Evolutionary conservation across 2,329 filamentous ascomycete species (phyloP), one percentile per base, ranked within the genome.

Genomic region (Botrytis porri): DNA sequence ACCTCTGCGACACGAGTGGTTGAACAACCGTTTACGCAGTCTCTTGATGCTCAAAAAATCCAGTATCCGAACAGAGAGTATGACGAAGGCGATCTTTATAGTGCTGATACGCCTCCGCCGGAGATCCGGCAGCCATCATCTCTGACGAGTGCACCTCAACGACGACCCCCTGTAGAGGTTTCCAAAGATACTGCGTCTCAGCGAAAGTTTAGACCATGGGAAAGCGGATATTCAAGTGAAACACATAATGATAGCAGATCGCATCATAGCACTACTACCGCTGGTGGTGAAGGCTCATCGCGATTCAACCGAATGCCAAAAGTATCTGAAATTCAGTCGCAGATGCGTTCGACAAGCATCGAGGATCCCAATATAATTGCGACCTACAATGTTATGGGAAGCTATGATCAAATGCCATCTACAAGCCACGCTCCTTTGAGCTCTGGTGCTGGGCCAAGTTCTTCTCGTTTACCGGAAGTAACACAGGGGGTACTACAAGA

Each of bases 181-280:
- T 25, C 9, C 45, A 8, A 10, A 48, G 45, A 2, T 25, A 3
- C 22, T 4, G 22, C 3, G 4, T 6, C 22, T 51, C 22, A 25
- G 48, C 48, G 48, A n/a, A n/a, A 25, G 25, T 4, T 3, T n/a
- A 51, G 25, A n/a, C 9, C 10, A 14, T 51, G 48, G 48, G 48
- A 51, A 12, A 25, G 1, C 10, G 22, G 22, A 51, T 1, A 12
- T 51, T 51, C 48, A n/a, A 51, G 20, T 4, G 0, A 51, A 5
- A 10, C 14, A 25, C 9, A 9, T 5, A 4, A 9, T 2, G 9
- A 6, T 4, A n/a, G 4, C 1, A 14, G 3, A 22, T 20, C 9
- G 1, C 10, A 51, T 51, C 10, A 35, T 10, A 22, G 29, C 8
- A 35, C 29, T 22, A 1, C 57, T 5, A 20, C 57, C 5, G 29